Conservation (phyloP, 441 rosid species). For the Gossypium gossypioides region DNA sequence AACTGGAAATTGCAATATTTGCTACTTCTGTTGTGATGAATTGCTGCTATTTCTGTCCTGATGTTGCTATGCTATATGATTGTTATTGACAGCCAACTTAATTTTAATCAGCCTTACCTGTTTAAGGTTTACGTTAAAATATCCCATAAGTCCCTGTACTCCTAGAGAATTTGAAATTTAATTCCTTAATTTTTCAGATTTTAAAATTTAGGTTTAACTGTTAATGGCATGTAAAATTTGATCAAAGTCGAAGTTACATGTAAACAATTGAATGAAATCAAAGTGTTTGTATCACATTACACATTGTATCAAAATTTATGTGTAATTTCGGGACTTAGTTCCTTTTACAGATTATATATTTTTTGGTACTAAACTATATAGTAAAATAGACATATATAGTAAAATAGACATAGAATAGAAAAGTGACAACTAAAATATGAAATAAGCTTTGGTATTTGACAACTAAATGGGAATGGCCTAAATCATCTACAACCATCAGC, state of each 20-base stretch:
- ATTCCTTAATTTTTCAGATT: too few relatives aligned
- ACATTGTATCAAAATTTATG: neutral
- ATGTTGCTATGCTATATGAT: neutral
- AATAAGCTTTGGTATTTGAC: slow-evolving; percentile 36
- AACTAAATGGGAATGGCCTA: slow-evolving; percentile 22
- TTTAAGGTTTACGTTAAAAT: too few relatives aligned
- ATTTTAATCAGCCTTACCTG: too few relatives aligned
- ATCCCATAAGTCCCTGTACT: too few relatives aligned
- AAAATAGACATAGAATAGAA: slow-evolving; percentile 23
- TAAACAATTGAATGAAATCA: neutral
- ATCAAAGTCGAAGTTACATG: too few relatives aligned
- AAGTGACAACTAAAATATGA: slow-evolving; percentile 37
- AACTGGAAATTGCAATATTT: neutral
- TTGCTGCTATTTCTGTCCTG: neutral
- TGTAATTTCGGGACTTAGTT: neutral
- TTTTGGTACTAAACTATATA: too few relatives aligned
- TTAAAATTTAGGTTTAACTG: too few relatives aligned
- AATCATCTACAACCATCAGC: slow-evolving; percentile 13
- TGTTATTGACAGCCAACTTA: neutral
- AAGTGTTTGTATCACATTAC: neutral
- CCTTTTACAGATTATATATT: neutral
- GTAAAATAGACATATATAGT: neutral
- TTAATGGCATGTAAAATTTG: too few relatives aligned
- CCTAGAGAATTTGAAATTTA: too few relatives aligned
- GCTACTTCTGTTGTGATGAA: neutral